phyloP scores from a whole-genome alignment of 2,329 filamentous ascomycete species.

The Cadophora malorum region DNA sequence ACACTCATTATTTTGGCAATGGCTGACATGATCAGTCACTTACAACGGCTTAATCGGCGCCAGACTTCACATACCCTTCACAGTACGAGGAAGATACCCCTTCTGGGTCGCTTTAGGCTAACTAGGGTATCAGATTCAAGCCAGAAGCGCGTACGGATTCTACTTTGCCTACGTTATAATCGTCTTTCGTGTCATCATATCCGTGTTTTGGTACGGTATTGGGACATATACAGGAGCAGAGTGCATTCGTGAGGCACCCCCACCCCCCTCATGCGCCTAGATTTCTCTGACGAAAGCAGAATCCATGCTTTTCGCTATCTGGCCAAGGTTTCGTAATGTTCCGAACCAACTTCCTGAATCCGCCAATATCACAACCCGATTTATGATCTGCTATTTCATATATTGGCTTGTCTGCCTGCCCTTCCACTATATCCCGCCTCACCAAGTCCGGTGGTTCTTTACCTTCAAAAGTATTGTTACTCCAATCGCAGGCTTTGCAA shows the following conservation, averaged over 20 bases:
- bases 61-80: conserved; percentile 42
- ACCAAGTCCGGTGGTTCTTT: conserved; percentile 56
- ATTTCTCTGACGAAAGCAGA: conserved; percentile 39
- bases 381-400: conserved; percentile 60
- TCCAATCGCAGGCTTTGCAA: conserved; percentile 30
- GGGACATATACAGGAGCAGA: too few relatives aligned
- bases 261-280: too few relatives aligned
- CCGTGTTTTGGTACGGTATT: conserved; percentile 46
- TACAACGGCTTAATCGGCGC: conserved; percentile 39
- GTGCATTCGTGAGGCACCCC: too few relatives aligned
- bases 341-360: conserved; percentile 55
- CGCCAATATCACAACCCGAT: conserved; percentile 58
- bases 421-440: conserved; percentile 55
- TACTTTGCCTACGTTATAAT: conserved; percentile 30
- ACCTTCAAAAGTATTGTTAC: conserved; percentile 51
- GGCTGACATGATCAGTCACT: conserved; percentile 22
- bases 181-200: conserved; percentile 42
- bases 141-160: conserved; percentile 42
- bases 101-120: not conserved
- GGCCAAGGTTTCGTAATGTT: conserved; percentile 34
- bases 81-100: conserved; percentile 10
- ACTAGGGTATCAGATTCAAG: conserved; percentile 28
- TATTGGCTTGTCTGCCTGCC: conserved; percentile 29
- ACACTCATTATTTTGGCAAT: not conserved
- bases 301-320: conserved; percentile 40